These are phyloP conservation scores for Cucurbita ficifolia DNA, from an alignment of 306 rosid genomes.

Conservation along the genomic window DNA sequence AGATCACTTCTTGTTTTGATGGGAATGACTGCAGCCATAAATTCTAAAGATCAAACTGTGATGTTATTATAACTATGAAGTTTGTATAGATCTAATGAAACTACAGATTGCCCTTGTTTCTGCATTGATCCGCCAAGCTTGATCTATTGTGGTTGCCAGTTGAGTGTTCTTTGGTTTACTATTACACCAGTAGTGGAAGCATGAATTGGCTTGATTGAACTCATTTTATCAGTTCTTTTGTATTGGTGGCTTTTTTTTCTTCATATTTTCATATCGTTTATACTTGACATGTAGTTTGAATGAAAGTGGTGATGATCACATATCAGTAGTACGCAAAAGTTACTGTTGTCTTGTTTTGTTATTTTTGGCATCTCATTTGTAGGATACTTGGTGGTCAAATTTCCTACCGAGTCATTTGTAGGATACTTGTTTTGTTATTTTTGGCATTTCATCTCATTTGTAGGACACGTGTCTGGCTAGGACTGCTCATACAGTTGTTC, in stretches of 20 bases:
- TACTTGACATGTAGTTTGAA: neutral
- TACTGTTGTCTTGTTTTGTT: neutral
- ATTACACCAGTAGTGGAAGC: neutral
- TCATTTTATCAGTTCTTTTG: neutral
- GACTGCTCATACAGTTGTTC: neutral
- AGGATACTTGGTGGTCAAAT: neutral
- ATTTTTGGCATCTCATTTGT: neutral
- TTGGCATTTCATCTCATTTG: neutral
- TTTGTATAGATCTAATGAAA: neutral
- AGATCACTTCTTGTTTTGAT: neutral
- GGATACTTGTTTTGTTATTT: neutral
- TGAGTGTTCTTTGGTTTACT: neutral
- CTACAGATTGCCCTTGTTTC: neutral
- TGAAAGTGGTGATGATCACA: neutral
- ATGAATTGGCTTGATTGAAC: neutral
- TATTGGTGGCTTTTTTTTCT: neutral
- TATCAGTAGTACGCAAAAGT: neutral
- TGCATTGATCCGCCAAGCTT: neutral
- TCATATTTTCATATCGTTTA: neutral
- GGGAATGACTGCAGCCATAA: neutral
- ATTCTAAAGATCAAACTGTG: neutral
- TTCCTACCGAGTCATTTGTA: neutral
- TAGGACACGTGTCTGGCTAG: neutral
- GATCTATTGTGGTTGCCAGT: neutral
- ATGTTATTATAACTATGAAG: neutral